Percentiles rank a stretch among this genome's conserved stretches.
Conservation (phyloP, 805 yeast species). For the Dipodascus albidus region DNA sequence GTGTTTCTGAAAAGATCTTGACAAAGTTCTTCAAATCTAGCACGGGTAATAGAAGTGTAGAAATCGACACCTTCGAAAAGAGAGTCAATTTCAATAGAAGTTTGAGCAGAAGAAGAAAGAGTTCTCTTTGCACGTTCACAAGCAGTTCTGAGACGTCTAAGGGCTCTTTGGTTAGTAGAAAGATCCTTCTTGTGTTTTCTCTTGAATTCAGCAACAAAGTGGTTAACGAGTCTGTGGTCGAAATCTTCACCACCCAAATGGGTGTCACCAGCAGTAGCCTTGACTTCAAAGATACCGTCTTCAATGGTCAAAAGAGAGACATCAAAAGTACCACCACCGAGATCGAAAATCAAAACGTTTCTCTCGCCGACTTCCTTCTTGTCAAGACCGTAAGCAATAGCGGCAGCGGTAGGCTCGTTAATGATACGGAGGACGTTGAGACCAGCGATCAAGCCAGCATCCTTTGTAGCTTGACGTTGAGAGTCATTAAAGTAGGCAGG, state of each 20-base stretch:
- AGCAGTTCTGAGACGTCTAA: conserved; percentile 96
- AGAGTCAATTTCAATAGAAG: conserved; percentile 86
- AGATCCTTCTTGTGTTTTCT: conserved; percentile 92
- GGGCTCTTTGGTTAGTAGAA: conserved; percentile 83
- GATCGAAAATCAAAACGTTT: conserved; percentile 83
- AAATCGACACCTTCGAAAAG: conserved; percentile 88
- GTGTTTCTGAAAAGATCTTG: conserved; percentile 87
- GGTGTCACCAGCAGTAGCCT: conserved; percentile 85
- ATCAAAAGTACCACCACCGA: conserved; percentile 99
- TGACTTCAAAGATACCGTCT: conserved; percentile 92
- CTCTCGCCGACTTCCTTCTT: conserved; percentile 58
- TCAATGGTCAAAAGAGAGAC: conserved; percentile 84
- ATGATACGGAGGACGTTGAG: conserved; percentile 87
- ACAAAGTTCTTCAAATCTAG: conserved; percentile 92
- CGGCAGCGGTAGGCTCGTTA: conserved; percentile 97
- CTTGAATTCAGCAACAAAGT: conserved; percentile 88
- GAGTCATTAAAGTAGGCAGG: conserved; percentile 96
- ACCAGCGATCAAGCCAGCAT: conserved; percentile 93
- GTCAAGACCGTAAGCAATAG: conserved; percentile 90
- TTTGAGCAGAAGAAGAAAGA: conserved; percentile 85
- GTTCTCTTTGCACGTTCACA: conserved; percentile 99
- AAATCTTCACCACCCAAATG: conserved; percentile 98
- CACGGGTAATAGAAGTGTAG: conserved; percentile 90
- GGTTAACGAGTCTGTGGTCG: conserved; percentile 88
- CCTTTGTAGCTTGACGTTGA: conserved; percentile 95